A percentile compares a stretch with the other conserved stretches of the same genome.
Conservation (phyloP, 2,329 filamentous ascomycete genomes). For the Pseudodiploospora longispora region DNA sequence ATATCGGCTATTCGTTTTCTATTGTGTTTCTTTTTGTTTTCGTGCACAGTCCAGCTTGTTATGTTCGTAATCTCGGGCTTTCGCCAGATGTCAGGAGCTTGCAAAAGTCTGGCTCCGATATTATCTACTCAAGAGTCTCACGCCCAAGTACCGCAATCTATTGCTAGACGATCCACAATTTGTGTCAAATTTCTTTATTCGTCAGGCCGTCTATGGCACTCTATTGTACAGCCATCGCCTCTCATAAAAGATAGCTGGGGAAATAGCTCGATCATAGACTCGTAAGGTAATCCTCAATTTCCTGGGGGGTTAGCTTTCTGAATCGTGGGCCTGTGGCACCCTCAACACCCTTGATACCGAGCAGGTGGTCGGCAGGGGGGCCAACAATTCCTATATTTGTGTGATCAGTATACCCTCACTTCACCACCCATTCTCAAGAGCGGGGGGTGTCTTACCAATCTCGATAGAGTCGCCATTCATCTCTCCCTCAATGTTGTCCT, state of each 20-base stretch:
- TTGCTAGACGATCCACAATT: background rate
- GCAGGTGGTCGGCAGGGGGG: conserved; percentile 82
- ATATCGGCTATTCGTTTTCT: too few species aligned
- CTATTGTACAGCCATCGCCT: conserved; percentile 37
- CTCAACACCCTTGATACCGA: conserved; percentile 85
- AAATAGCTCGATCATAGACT: conserved; percentile 62
- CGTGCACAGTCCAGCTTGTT: too few species aligned
- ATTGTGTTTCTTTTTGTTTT: too few species aligned
- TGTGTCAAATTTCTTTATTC: conserved; percentile 16
- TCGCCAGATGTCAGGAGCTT: too few species aligned
- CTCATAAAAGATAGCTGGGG: conserved; percentile 3
- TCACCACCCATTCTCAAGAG: too few species aligned
- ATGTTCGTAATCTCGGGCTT: too few species aligned
- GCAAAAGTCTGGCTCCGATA: too few species aligned
- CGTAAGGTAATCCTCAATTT: conserved; percentile 98
- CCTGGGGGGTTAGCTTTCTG: conserved; percentile 90
- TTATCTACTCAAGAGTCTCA: too few species aligned
- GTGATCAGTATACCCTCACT: background rate
- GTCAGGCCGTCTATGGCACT: conserved; percentile 30
- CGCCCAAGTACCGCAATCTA: too few species aligned
- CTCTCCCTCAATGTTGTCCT: conserved; percentile 98
- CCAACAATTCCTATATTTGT: conserved; percentile 72
- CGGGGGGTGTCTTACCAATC: conserved; percentile 58
- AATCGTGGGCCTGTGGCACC: conserved; percentile 79
- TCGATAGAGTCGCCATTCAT: conserved; percentile 99